Evolutionary conservation across 192 early-diverging fungal species (phyloP).

Genomic region (Entomortierella chlamydospora): DNA sequence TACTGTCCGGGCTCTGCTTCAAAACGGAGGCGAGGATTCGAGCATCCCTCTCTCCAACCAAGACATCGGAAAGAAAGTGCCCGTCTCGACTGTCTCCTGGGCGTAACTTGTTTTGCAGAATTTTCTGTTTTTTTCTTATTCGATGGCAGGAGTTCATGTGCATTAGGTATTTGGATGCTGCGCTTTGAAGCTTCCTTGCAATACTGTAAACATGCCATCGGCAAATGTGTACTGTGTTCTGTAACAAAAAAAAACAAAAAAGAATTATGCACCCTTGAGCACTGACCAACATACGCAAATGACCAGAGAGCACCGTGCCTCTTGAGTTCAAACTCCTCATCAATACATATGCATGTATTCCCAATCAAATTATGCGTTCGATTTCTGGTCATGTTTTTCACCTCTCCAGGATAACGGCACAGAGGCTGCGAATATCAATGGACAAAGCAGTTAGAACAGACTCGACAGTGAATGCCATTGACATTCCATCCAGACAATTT

Average conservation of each 20-base stretch:
- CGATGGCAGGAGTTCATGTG: conserved; percentile 12
- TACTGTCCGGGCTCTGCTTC: conserved; percentile 9
- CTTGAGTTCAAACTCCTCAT: conserved; percentile 1
- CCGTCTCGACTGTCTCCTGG: conserved; percentile 1
- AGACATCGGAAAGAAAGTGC: conserved; percentile 9
- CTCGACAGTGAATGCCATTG: neutral
- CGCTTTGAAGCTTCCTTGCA: neutral
- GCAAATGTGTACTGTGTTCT: no score
- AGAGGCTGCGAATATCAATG: neutral
- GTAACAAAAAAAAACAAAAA: no score
- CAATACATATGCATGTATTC: neutral
- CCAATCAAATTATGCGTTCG: neutral
- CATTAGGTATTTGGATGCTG: neutral
- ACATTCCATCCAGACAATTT: conserved; percentile 18
- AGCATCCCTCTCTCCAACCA: conserved; percentile 4
- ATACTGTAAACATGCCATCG: neutral
- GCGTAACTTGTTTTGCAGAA: neutral
- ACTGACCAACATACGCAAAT: conserved; percentile 11
- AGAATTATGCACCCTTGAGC: conserved; percentile 8
- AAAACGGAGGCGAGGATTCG: conserved; percentile 12
- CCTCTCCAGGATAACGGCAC: neutral
- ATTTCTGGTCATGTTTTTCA: neutral
- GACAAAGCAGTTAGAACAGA: neutral
- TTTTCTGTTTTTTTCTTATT: neutral
- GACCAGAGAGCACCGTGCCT: conserved; percentile 1